Evolutionary conservation across 169 alveolate species (phyloP), one percentile per base, ranked within the genome.

Genomic region (Plasmodium berghei): DNA sequence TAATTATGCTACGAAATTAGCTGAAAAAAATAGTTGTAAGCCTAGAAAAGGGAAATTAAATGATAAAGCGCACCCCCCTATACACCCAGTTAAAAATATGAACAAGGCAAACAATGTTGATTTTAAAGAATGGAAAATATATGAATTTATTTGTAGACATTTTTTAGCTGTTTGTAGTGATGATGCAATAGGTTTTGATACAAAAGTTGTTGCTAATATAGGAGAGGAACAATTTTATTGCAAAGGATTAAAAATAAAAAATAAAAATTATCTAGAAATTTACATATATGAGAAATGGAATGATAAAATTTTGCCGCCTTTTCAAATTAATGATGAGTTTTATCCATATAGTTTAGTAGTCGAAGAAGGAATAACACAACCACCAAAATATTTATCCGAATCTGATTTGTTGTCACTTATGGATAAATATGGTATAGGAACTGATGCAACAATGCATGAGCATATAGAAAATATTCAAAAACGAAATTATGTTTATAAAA

Each of bases 51-150:
- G 99, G 8, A 95, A 93, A 42, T 93, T 96, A 67, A 98, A 98
- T 93, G 99, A 99, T 91, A 95, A 97, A 73, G 99, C 99, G 2
- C 99, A 99, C 93, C 99, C 99, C 18, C 99, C 99, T 1, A 99
- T 99, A 40, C 99, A 99, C 91, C 99, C 99, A 1, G 99, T 98
- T n/a, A 98, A 98, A 91, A 88, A 87, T 72, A 94, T 97, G 59
- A 54, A 90, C 73, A 89, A 94, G 88, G 91, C 90, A 46, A 94
- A 92, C 9, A 92, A 96, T 56, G 89, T 94, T 40, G 80, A 93
- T 63, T 91, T 92, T 55, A 72, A 91, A 56, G 93, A 93, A 77
- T 91, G 94, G 95, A 88, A 89, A 87, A 93, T 95, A 56, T 95
- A 95, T 92, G 96, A 94, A 87, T 90, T 92, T 46, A 91, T 95